phyloP scores from a whole-genome alignment of 2,329 filamentous ascomycete species.

The Pseudocercospora ulei region DNA sequence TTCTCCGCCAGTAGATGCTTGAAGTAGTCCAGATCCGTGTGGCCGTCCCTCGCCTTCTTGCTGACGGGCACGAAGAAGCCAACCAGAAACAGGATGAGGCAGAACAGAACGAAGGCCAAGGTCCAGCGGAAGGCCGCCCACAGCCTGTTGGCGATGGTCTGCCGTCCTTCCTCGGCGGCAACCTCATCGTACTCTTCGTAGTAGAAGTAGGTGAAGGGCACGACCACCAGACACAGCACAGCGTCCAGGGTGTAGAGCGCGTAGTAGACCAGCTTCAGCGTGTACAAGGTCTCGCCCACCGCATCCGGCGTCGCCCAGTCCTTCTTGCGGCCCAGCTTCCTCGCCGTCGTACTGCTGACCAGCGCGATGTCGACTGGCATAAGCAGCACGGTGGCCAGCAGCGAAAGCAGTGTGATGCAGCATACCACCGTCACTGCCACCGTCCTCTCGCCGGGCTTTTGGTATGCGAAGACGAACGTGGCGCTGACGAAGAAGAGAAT shows the following conservation, averaged over 20 bases:
- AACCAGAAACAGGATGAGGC: slow-evolving; percentile 74
- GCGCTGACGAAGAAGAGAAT: slow-evolving; percentile 67
- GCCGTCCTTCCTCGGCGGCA: slow-evolving; percentile 66
- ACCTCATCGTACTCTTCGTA: slow-evolving; percentile 96
- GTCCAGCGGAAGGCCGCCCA: slow-evolving; percentile 89
- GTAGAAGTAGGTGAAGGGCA: slow-evolving; percentile 96
- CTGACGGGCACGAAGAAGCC: slow-evolving; percentile 89
- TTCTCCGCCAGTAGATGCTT: slow-evolving; percentile 73
- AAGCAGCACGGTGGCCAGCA: slow-evolving; percentile 84
- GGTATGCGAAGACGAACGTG: slow-evolving; percentile 85
- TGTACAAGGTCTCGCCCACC: slow-evolving; percentile 66
- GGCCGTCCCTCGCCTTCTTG: slow-evolving; percentile 52
- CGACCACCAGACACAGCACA: slow-evolving; percentile 73
- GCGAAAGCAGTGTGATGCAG: slow-evolving; percentile 73
- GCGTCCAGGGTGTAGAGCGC: slow-evolving; percentile 84
- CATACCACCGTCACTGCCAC: slow-evolving; percentile 71
- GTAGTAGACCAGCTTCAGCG: slow-evolving; percentile 85
- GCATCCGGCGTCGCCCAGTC: slow-evolving; percentile 83
- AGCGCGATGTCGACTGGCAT: slow-evolving; percentile 92
- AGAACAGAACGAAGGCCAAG: slow-evolving; percentile 66
- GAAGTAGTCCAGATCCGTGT: slow-evolving; percentile 84
- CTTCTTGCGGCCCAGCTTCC: slow-evolving; percentile 71
- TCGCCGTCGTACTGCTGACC: slow-evolving; percentile 74
- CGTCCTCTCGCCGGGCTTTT: slow-evolving; percentile 77
- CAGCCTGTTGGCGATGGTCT: slow-evolving; percentile 61